Evolutionary conservation across 169 alveolate species (phyloP).

Genomic region (Theileria equi): DNA sequence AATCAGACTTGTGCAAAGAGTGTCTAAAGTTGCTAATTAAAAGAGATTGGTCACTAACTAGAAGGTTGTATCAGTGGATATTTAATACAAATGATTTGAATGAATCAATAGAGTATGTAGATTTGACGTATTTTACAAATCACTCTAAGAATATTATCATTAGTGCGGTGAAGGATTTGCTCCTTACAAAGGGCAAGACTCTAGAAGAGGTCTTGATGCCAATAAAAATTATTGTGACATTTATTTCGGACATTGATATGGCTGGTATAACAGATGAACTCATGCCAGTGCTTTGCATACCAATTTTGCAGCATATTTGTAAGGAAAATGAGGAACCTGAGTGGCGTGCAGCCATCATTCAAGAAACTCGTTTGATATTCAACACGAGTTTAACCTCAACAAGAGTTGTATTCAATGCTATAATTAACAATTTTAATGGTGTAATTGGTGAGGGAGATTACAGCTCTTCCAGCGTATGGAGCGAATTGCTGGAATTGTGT

Average conservation of each 20-base stretch:
- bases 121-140: slow-evolving; percentile 43
- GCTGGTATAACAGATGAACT: slow-evolving; percentile 45
- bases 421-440: slow-evolving; percentile 25
- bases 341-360: slow-evolving; percentile 51
- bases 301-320: slow-evolving; percentile 53
- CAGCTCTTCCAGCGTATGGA: slow-evolving; percentile 37
- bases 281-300: slow-evolving; percentile 61
- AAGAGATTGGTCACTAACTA: slow-evolving; percentile 61
- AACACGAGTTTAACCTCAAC: slow-evolving; percentile 57
- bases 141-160: slow-evolving; percentile 53
- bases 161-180: slow-evolving; percentile 47
- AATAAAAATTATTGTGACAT: slow-evolving; percentile 50
- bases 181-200: slow-evolving; percentile 20
- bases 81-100: slow-evolving; percentile 56
- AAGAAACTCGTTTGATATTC: slow-evolving; percentile 43
- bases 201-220: slow-evolving; percentile 55
- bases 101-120: slow-evolving; percentile 42
- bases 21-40: slow-evolving; percentile 51
- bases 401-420: slow-evolving; percentile 41
- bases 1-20: slow-evolving; percentile 30
- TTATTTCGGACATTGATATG: slow-evolving; percentile 52
- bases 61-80: slow-evolving; percentile 60
- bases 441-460: background rate
- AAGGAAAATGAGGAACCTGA: slow-evolving; percentile 50
- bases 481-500: slow-evolving; percentile 42